These are phyloP conservation scores for Taphrina flavorubra DNA, from an alignment of 1,139 yeast species.

Conservation along the genomic window DNA sequence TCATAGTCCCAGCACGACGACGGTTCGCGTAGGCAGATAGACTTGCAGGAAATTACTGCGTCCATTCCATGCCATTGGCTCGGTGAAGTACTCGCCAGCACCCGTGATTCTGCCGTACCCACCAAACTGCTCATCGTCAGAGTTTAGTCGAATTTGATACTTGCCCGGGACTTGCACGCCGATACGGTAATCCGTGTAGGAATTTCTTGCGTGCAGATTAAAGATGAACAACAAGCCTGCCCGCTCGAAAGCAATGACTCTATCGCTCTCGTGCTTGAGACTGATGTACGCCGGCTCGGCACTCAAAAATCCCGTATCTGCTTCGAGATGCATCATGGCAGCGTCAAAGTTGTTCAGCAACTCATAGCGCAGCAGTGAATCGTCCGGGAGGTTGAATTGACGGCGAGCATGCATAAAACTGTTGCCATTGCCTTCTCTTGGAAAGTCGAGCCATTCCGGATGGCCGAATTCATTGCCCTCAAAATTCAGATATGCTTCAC, in stretches of 20 bases:
- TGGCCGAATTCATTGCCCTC: constrained; percentile 99
- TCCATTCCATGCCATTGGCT: constrained; percentile 77
- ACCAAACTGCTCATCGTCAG: constrained; percentile 72
- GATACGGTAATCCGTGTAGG: constrained; percentile 73
- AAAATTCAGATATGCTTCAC: constrained; percentile 93
- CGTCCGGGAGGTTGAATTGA: constrained; percentile 85
- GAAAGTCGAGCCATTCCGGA: constrained; percentile 98
- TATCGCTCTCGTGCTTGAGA: constrained; percentile 84
- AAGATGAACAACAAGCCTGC: constrained; percentile 82
- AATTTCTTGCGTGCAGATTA: constrained; percentile 88
- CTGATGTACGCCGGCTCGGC: constrained; percentile 78
- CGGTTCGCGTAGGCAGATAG: constrained; percentile 83
- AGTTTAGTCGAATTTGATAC: constrained; percentile 73
- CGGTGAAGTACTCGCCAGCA: constrained; percentile 64
- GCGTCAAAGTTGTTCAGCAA: constrained; percentile 78
- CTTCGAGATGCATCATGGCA: constrained; percentile 80
- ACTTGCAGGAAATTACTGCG: constrained; percentile 77
- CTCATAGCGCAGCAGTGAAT: constrained; percentile 77
- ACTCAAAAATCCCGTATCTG: constrained; percentile 71
- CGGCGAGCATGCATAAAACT: constrained; percentile 93
- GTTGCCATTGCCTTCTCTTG: constrained; percentile 83
- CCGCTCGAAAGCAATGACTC: constrained; percentile 85
- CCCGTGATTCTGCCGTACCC: constrained; percentile 77
- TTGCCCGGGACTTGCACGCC: constrained; percentile 84
- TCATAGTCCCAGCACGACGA: constrained; percentile 62